Conservation (phyloP, 768 basidiomycete genomes). For the Serendipita indica region DNA sequence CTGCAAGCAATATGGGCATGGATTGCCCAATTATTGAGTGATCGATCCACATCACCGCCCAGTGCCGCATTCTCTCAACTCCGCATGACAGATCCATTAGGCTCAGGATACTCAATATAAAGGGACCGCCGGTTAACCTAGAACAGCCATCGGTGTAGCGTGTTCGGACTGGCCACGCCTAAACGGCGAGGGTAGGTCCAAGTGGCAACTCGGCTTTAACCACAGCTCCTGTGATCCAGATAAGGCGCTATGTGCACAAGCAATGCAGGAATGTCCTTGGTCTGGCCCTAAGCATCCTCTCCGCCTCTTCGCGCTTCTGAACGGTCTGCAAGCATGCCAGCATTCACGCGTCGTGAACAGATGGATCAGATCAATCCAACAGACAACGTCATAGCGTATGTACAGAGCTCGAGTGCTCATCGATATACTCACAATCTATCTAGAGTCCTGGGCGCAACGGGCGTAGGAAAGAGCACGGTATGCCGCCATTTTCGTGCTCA, state of each 20-base stretch:
- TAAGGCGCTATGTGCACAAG: background rate
- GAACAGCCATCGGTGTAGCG: background rate
- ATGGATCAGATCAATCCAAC: background rate
- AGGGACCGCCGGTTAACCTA: background rate
- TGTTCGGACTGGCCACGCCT: background rate
- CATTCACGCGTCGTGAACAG: background rate
- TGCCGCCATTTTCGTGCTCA: slow-evolving; percentile 5
- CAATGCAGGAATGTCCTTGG: background rate
- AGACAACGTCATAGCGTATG: background rate
- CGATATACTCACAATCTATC: background rate
- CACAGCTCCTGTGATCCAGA: background rate
- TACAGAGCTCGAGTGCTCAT: background rate
- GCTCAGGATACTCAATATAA: background rate
- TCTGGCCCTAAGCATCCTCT: background rate
- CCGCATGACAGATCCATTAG: background rate
- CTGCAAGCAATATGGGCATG: background rate
- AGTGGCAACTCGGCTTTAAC: background rate
- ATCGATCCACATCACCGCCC: background rate
- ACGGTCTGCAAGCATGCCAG: background rate
- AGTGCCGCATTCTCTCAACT: background rate
- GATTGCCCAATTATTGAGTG: background rate
- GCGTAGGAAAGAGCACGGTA: slow-evolving; percentile 23
- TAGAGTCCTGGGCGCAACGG: slow-evolving; percentile 23
- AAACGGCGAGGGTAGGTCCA: background rate
- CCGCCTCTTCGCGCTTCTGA: background rate